A percentile compares a stretch with the other conserved stretches of the same genome.
These are phyloP conservation scores for Exserohilum turcica DNA, from an alignment of 2,329 filamentous ascomycete species.

Conservation along the genomic window DNA sequence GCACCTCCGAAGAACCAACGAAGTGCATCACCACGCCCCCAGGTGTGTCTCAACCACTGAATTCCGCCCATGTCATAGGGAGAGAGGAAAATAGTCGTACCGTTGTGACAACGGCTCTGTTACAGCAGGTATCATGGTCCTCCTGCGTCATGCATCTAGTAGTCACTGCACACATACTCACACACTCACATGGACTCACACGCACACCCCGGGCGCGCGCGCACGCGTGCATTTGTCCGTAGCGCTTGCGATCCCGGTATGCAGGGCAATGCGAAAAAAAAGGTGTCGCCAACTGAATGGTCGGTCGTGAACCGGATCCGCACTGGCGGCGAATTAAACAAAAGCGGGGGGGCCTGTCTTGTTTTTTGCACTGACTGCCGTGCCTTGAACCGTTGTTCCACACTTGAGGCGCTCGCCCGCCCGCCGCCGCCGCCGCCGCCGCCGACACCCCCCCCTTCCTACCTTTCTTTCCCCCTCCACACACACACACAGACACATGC, in stretches of 20 bases:
- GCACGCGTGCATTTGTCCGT: not conserved
- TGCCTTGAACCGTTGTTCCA: constrained; percentile 9
- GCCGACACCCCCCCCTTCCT: not conserved
- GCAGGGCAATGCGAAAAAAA: constrained; percentile 7
- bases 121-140: not conserved
- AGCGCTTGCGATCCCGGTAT: not conserved
- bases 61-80: not conserved
- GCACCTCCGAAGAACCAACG: not conserved
- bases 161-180: too few species aligned
- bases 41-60: not conserved
- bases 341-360: constrained; percentile 7
- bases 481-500: too few species aligned
- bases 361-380: not conserved
- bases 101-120: not conserved
- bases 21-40: not conserved
- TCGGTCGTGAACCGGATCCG: constrained; percentile 16
- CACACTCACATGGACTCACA: too few species aligned
- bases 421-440: not conserved
- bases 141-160: constrained; percentile 1
- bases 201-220: too few species aligned
- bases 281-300: constrained; percentile 3
- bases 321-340: constrained; percentile 8
- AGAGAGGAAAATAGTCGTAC: not conserved
- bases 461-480: not conserved
- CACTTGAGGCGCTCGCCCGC: constrained; percentile 1